These are phyloP conservation scores for Vicia villosa DNA, from an alignment of 306 rosid species.

Conservation along the genomic window DNA sequence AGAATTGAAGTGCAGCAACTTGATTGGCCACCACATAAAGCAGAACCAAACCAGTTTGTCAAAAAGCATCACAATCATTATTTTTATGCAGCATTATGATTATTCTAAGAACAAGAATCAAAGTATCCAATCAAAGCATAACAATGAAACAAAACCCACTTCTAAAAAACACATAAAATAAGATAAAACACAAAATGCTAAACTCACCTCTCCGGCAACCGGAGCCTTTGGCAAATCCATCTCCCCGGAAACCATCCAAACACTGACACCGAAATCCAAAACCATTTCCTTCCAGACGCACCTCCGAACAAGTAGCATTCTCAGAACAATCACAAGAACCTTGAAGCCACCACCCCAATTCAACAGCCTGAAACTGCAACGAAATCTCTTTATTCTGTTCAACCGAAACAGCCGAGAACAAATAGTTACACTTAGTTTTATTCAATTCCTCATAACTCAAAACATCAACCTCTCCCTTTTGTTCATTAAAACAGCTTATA, in stretches of 20 bases:
- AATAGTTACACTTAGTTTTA: slow-evolving; percentile 32
- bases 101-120: slow-evolving; percentile 32
- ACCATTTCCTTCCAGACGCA: not conserved
- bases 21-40: slow-evolving; percentile 37
- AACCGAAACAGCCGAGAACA: slow-evolving; percentile 59
- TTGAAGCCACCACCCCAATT: slow-evolving; percentile 80
- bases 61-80: slow-evolving; percentile 12
- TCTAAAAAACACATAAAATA: not conserved
- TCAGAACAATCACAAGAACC: slow-evolving; percentile 37
- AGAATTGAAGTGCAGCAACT: slow-evolving; percentile 32
- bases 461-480: not conserved
- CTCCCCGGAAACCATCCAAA: slow-evolving; percentile 54
- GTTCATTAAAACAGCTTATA: slow-evolving; percentile 51
- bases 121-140: not conserved
- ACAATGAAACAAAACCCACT: not conserved
- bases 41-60: slow-evolving; percentile 41
- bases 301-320: slow-evolving; percentile 24
- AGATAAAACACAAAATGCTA: not conserved
- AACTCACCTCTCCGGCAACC: slow-evolving; percentile 82
- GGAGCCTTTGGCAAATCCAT: slow-evolving; percentile 55
- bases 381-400: slow-evolving; percentile 33
- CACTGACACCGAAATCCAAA: slow-evolving; percentile 66
- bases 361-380: slow-evolving; percentile 57
- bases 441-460: slow-evolving; percentile 8
- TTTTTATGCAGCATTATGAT: slow-evolving; percentile 11